These are phyloP conservation scores for Rheum nobile DNA, from an alignment of 148 eudicot species.

Conservation along the genomic window DNA sequence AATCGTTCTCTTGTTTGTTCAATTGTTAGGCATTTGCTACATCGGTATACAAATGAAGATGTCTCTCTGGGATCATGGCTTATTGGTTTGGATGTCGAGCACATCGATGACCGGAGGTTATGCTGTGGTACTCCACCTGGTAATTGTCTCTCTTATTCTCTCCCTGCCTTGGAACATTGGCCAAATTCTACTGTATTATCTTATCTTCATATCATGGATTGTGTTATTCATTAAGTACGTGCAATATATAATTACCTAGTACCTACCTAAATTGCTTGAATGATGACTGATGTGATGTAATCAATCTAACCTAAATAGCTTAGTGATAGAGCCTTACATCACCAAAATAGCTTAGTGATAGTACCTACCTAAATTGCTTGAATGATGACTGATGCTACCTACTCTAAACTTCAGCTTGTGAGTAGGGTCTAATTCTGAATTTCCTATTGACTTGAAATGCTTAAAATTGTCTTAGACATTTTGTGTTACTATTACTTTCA, in stretches of 20 bases:
- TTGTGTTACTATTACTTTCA: background rate
- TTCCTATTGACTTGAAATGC: background rate
- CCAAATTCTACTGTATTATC: background rate
- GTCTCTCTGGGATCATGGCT: slow-evolving; percentile 8
- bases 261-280: background rate
- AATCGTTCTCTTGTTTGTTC: background rate
- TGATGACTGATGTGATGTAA: background rate
- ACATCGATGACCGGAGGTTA: slow-evolving; percentile 7
- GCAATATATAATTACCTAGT: background rate
- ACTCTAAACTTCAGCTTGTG: no score
- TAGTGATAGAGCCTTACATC: background rate
- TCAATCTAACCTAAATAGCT: background rate
- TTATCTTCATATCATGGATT: background rate
- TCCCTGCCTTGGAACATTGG: background rate
- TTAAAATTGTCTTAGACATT: background rate
- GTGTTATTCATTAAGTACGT: background rate
- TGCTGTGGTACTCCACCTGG: slow-evolving; percentile 9
- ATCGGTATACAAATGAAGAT: slow-evolving; percentile 7
- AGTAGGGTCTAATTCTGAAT: background rate
- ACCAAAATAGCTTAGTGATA: background rate
- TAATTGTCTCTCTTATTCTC: background rate
- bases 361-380: background rate
- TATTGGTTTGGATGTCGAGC: slow-evolving; percentile 6
- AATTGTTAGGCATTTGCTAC: slow-evolving; percentile 3
- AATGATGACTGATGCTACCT: background rate